These are phyloP conservation scores for Penicillium olsonii DNA, from an alignment of 2,329 filamentous ascomycete species.

Conservation along the genomic window DNA sequence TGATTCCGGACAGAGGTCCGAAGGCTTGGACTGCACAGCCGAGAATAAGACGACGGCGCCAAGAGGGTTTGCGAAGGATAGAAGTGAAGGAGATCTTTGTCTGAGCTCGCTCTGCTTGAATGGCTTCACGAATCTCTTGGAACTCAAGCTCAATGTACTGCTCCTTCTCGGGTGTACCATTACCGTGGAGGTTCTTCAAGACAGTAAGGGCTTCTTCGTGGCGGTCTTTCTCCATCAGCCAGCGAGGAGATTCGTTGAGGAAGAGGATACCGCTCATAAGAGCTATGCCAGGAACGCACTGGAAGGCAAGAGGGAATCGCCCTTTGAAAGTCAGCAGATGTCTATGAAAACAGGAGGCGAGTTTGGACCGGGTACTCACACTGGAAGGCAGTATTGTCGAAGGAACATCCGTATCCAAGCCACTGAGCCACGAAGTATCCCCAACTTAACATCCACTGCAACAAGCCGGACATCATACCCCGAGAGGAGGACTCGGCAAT, in stretches of 20 bases:
- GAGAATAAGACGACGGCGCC: slow-evolving; percentile 48
- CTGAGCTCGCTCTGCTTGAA: slow-evolving; percentile 38
- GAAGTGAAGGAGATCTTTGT: slow-evolving; percentile 37
- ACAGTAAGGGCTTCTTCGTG: slow-evolving; percentile 22
- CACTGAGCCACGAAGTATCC: slow-evolving; percentile 42
- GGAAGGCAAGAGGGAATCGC: slow-evolving; percentile 46
- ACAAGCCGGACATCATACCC: slow-evolving; percentile 31
- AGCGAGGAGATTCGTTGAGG: slow-evolving; percentile 32
- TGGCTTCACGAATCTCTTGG: slow-evolving; percentile 41
- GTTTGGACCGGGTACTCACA: slow-evolving; percentile 6
- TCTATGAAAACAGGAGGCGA: background rate
- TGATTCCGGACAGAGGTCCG: slow-evolving; percentile 50
- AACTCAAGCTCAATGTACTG: slow-evolving; percentile 41
- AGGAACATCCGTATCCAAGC: slow-evolving; percentile 41
- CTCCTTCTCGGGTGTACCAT: slow-evolving; percentile 18
- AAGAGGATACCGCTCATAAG: slow-evolving; percentile 33
- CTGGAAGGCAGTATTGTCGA: slow-evolving; percentile 13
- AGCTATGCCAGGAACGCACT: slow-evolving; percentile 40
- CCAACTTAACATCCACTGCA: slow-evolving; percentile 41
- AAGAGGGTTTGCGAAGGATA: slow-evolving; percentile 47
- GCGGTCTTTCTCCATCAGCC: slow-evolving; percentile 28
- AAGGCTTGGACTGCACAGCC: slow-evolving; percentile 51
- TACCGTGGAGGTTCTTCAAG: slow-evolving; percentile 19
- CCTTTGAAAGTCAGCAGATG: slow-evolving; percentile 6
- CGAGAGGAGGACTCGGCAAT: slow-evolving; percentile 35